Evolutionary conservation across 106 monocot species (phyloP).

Genomic region (Dendrobium officinale): DNA sequence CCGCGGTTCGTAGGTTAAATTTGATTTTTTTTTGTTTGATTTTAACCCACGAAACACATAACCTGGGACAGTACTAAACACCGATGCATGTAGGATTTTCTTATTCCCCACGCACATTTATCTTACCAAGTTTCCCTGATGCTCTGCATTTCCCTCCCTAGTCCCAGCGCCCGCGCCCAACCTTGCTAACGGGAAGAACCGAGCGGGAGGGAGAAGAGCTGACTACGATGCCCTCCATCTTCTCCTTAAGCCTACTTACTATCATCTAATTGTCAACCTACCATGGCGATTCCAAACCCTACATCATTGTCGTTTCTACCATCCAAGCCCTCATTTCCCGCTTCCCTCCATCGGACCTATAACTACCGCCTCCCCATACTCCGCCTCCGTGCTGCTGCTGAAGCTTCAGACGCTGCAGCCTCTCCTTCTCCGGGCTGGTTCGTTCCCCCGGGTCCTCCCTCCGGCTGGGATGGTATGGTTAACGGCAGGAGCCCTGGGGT

Average conservation of each 20-base stretch:
- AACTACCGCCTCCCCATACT: constrained; percentile 10
- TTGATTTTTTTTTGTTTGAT: too few species aligned
- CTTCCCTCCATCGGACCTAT: neutral
- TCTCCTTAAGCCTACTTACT: neutral
- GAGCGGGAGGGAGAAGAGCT: neutral
- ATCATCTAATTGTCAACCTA: neutral
- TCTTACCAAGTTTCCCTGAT: neutral
- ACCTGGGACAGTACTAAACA: too few species aligned
- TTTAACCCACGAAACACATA: too few species aligned
- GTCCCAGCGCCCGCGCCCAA: too few species aligned
- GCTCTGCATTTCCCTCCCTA: neutral
- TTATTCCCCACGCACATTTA: neutral
- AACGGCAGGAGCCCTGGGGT: constrained; percentile 17
- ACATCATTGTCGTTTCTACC: neutral
- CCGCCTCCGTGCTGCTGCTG: constrained; percentile 17
- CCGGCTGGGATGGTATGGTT: constrained; percentile 5
- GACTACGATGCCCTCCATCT: neutral
- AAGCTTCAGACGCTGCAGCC: constrained; percentile 17
- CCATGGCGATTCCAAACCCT: constrained; percentile 6
- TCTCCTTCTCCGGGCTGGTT: constrained; percentile 55
- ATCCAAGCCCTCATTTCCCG: constrained; percentile 1
- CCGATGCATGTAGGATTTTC: too few species aligned
- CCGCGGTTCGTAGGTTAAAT: too few species aligned
- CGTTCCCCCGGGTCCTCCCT: constrained; percentile 21
- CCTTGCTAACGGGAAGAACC: neutral